These are phyloP conservation scores for Allomyces macrogynus DNA, from an alignment of 192 early-diverging fungal genomes.

Conservation along the genomic window DNA sequence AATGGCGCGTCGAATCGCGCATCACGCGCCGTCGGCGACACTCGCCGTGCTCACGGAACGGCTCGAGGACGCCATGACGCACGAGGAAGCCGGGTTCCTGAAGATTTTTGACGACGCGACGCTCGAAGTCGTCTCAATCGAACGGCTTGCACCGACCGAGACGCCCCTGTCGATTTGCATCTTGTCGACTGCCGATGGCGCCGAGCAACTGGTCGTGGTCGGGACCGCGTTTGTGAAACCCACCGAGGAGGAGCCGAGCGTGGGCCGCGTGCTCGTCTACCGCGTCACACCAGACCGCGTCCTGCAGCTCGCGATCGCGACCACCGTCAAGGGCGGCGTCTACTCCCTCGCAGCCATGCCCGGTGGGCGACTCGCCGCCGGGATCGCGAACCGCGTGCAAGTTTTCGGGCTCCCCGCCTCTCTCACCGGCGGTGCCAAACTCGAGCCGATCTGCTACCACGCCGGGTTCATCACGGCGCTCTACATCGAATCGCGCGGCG, in stretches of 20 bases:
- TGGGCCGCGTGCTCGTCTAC: constrained; percentile 53
- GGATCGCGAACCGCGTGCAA: constrained; percentile 27
- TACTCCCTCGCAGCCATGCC: constrained; percentile 36
- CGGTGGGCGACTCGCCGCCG: constrained; percentile 40
- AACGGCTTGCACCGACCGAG: constrained; percentile 12
- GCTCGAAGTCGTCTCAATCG: constrained; percentile 27
- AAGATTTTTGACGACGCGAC: constrained; percentile 48
- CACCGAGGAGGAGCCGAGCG: constrained; percentile 36
- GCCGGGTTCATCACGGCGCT: constrained; percentile 21
- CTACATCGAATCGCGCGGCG: constrained; percentile 33
- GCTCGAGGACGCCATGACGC: constrained; percentile 9
- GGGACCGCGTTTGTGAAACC: constrained; percentile 47
- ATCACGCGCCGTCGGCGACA: constrained; percentile 26
- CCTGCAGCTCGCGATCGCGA: constrained; percentile 24
- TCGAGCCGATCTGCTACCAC: constrained; percentile 14
- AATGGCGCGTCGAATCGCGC: constrained; percentile 46
- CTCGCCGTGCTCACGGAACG: constrained; percentile 43
- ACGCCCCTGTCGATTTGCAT: constrained; percentile 3
- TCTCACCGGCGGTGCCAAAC: constrained; percentile 5
- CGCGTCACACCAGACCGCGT: constrained; percentile 20
- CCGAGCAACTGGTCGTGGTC: constrained; percentile 36
- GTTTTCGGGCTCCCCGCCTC: background rate
- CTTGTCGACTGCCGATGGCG: constrained; percentile 4
- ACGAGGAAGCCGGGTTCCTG: constrained; percentile 19
- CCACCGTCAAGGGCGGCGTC: constrained; percentile 38